Base-by-base conservation (phyloP, 768 basidiomycete genomes). In the Trametes cubensis region DNA sequence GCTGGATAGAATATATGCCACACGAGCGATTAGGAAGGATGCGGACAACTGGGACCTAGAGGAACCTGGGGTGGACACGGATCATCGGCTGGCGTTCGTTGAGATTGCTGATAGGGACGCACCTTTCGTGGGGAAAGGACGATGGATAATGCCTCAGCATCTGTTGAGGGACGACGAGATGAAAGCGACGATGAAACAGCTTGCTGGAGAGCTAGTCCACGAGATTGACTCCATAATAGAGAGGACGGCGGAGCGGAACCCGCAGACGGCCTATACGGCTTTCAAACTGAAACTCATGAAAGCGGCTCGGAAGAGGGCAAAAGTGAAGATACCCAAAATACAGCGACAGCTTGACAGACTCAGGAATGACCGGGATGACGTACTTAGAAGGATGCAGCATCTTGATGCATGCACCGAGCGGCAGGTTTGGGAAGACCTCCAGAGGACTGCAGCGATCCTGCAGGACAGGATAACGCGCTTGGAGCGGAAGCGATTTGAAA, bases 51-150 rank as follows among this genome's bases (percentile, higher is more conserved):
- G 51, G 51, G 20, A 17, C 14, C 4, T 41, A 1, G 4, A 4
- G 2, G 38, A 28, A 17, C 11, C 51, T 1, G 51, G 51, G 7
- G 4, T 40, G 2, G 3, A 13, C 2, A 53, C 51, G 3, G 64
- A 65, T 25, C 64, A 65, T 55, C 3, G 10, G 13, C 3, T 65
- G 28, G 60, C 58, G n/a, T 30, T 26, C 0, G 40, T 55, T 0
- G 8, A 20, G 5, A 8, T 56, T 0, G 23, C 26, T 1, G 23
- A 54, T 28, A 6, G 30, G 4, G 20, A 44, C n/a, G 41, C 55
- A 4, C 64, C 60, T 1, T 52, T 46, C 42, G 26, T 61, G 4
- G 64, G 64, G 1, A 46, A 38, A 14, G 64, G 64, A 1, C 38
- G 60, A 28, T 65, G 64, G 64, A 7, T 21, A 0, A 28, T 46